These are phyloP conservation scores for Inga laurina DNA, from an alignment of 306 rosid species.

Conservation along the genomic window DNA sequence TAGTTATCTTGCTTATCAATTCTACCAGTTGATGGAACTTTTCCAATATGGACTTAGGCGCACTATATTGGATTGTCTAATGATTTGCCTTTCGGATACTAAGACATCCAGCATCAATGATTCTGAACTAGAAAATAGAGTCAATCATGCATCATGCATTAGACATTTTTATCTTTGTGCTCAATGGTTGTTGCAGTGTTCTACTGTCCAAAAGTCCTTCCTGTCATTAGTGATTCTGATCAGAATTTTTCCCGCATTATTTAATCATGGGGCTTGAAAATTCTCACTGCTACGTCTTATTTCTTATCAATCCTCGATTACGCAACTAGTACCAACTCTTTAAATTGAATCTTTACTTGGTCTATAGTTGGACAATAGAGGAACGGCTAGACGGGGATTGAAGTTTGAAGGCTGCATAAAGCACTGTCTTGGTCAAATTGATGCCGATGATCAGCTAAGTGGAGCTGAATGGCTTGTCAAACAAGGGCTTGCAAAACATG, in stretches of 20 bases:
- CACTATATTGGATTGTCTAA: background rate
- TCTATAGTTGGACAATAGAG: constrained; percentile 89
- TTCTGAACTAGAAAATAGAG: too few species aligned
- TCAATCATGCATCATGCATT: too few species aligned
- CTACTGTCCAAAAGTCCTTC: too few species aligned
- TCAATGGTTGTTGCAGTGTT: too few species aligned
- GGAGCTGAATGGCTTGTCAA: constrained; percentile 95
- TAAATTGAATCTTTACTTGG: constrained; percentile 1
- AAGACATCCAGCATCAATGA: constrained; percentile 5
- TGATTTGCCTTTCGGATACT: background rate
- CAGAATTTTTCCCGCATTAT: background rate
- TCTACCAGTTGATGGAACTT: background rate
- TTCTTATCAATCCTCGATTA: background rate
- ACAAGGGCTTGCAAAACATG: constrained; percentile 71
- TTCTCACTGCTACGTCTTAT: background rate
- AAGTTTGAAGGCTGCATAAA: constrained; percentile 80
- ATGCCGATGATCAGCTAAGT: constrained; percentile 82
- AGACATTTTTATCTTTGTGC: too few species aligned
- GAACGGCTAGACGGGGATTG: constrained; percentile 89
- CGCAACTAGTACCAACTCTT: constrained; percentile 12
- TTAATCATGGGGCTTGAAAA: background rate
- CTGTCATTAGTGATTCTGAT: background rate
- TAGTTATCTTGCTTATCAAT: background rate
- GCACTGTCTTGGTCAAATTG: constrained; percentile 67
- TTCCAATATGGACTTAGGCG: too few species aligned